These are phyloP conservation scores for Tolypocladium pustulatum DNA, from an alignment of 2,329 filamentous ascomycete species.

Conservation along the genomic window DNA sequence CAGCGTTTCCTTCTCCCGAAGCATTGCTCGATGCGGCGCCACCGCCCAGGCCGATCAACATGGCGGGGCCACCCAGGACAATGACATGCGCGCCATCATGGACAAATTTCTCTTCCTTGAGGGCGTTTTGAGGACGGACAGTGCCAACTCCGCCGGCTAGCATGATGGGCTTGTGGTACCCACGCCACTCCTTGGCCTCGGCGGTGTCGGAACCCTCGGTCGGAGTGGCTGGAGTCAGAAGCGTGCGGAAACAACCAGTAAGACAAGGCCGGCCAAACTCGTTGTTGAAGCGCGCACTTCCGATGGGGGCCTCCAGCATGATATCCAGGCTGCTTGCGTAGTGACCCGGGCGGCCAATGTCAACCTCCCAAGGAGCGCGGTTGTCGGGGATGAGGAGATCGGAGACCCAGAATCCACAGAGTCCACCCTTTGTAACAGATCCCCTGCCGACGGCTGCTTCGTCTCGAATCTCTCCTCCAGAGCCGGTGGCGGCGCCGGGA, in stretches of 20 bases:
- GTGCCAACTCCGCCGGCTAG: slow-evolving; percentile 93
- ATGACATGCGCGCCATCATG: slow-evolving; percentile 82
- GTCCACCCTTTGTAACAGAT: slow-evolving; percentile 83
- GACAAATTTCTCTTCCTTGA: slow-evolving; percentile 73
- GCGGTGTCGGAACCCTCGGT: slow-evolving; percentile 23
- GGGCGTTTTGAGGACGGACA: slow-evolving; percentile 78
- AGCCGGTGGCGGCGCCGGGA: slow-evolving; percentile 85
- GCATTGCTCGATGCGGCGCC: slow-evolving; percentile 88
- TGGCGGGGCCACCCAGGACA: slow-evolving; percentile 89
- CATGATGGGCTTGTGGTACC: slow-evolving; percentile 98
- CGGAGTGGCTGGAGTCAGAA: slow-evolving; percentile 44
- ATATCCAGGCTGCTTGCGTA: slow-evolving; percentile 93
- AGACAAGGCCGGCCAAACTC: slow-evolving; percentile 90
- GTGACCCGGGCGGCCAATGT: slow-evolving; percentile 81
- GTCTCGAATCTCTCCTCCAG: slow-evolving; percentile 90
- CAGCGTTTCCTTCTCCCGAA: slow-evolving; percentile 78
- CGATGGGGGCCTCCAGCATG: slow-evolving; percentile 94
- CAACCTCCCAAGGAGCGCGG: slow-evolving; percentile 77
- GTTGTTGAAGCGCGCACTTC: slow-evolving; percentile 93
- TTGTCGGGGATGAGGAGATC: slow-evolving; percentile 83
- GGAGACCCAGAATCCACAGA: slow-evolving; percentile 90
- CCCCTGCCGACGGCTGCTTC: slow-evolving; percentile 90
- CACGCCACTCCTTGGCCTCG: slow-evolving; percentile 47
- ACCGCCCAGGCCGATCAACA: slow-evolving; percentile 93
- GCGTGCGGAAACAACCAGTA: slow-evolving; percentile 81